Conservation (phyloP, 495 filamentous ascomycete genomes). For the Penicillium canariense region DNA sequence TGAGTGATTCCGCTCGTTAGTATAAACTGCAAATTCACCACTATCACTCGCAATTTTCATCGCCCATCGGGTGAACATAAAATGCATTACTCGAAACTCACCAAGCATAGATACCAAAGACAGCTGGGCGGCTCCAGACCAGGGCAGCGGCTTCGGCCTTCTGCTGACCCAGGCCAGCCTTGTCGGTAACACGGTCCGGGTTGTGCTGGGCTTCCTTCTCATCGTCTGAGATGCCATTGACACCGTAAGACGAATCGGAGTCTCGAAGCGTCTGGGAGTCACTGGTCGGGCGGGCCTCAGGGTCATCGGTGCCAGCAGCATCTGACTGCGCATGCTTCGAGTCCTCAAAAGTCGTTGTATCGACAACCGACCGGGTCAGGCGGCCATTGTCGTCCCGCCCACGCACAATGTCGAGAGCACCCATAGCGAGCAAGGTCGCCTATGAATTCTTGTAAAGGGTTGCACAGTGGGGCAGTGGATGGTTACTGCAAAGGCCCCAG, state of each 20-base stretch:
- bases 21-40: not conserved
- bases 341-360: not conserved
- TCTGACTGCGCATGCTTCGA: constrained; percentile 1
- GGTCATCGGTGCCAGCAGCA: not conserved
- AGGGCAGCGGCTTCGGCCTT: constrained; percentile 46
- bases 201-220: constrained; percentile 24
- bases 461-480: not conserved
- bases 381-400: constrained; percentile 8
- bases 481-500: not conserved
- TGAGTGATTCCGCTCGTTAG: not conserved
- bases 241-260: constrained; percentile 1
- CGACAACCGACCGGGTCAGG: constrained; percentile 1
- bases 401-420: not conserved
- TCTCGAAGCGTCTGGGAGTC: not conserved
- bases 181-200: constrained; percentile 24
- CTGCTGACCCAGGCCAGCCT: constrained; percentile 35
- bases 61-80: not conserved
- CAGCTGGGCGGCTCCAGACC: constrained; percentile 35
- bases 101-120: constrained; percentile 39
- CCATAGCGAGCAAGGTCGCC: not conserved
- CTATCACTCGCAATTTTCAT: not conserved
- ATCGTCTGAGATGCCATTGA: constrained; percentile 20
- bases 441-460: not conserved
- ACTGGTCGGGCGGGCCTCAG: not conserved
- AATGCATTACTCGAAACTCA: constrained; percentile 12